Evolutionary conservation across 2,329 filamentous ascomycete genomes (phyloP), one percentile per base, ranked within the genome.

Genomic region (Fusarium coicis): DNA sequence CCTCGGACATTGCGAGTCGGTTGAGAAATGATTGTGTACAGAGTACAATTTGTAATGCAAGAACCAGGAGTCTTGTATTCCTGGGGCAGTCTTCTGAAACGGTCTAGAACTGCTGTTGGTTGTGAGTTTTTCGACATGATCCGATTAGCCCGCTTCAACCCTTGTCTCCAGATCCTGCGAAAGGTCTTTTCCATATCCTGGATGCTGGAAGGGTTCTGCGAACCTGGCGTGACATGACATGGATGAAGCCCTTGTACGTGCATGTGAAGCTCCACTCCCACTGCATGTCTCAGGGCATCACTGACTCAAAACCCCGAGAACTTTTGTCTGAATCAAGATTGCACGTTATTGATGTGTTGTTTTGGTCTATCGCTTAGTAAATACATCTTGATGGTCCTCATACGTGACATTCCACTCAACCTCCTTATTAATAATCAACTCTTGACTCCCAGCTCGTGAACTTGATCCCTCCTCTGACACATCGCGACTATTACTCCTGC

Each of bases 381-480:
- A 57, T 49, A 36, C 54, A 49, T 56, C 12, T 26, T 64, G 59
- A 10, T 56, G 42, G 14, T 63, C 50, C 23, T 75, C 73, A 3
- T 73, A 72, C 7, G 66, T 68, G 12, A 75, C 49, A 10, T 68
- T 39, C 72, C 70, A 75, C 4, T 47, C 62, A 7, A 75, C 70
- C 39, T 74, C 64, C 55, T 74, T 75, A 19, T 63, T 75, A 19
- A 75, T 75, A 12, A 75, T 75, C 61, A 75, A 43, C 10, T 75
- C 73, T 14, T 75, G 73, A 46, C 73, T 75, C 10, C 73, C 73
- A n/a, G 58, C 57, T 7, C 73, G 60, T 14, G 66, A 75, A 14
- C 44, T 56, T 19, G 54, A 47, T 14, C 50, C 70, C 39, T 73
- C 68, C 7, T 75, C 65, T 3, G 72, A 68, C 6, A 65, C 11